Evolutionary conservation across 148 eudicot species (phyloP), one percentile per base, ranked within the genome.

Genomic region (Chenopodium quinoa): DNA sequence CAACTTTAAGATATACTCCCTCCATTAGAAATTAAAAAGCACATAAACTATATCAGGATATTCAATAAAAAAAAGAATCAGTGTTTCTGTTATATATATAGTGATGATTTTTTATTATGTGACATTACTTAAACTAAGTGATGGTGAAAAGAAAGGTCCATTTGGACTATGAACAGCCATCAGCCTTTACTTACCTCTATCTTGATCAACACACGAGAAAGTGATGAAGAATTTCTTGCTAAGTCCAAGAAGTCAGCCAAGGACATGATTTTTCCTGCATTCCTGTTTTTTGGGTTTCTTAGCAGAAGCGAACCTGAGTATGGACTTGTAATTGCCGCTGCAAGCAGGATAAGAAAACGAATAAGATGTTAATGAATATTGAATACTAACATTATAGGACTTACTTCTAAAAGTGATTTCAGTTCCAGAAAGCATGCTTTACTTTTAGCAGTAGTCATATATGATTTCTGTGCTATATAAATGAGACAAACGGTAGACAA

Each of bases 161-260:
- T 67, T 19, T 29, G 11, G 40, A 34, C 46, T 65, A 64, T 22
- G 0, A 27, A 46, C 37, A 12, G 19, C 23, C 60, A 27, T 46
- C 5, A 40, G 17, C 31, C 32, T 64, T 20, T 12, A 89, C 91
- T 82, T 73, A 94, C 99, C 97, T 96, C 97, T 81, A 96, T 88
- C 81, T 86, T 87, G 86, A 96, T 90, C 82, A 89, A 46, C 74
- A 92, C 93, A 71, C 91, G 94, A 40, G 97, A 90, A 73, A 94
- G 83, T 19, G 95, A 88, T 83, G 89, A 88, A 23, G 91, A 77
- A 75, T 96, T 90, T 70, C 85, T 88, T 19, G 88, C 85, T 11
- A 86, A 75, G 76, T 74, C 80, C 73, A 88, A 75, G 78, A 86
- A 88, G 22, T 94, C 95, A 2, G 89, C 70, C 74, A 96, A 79